Percentiles rank a stretch among this genome's conserved stretches.
phyloP scores from a whole-genome alignment of 257 asterid species.

The Solanum chmielewskii region DNA sequence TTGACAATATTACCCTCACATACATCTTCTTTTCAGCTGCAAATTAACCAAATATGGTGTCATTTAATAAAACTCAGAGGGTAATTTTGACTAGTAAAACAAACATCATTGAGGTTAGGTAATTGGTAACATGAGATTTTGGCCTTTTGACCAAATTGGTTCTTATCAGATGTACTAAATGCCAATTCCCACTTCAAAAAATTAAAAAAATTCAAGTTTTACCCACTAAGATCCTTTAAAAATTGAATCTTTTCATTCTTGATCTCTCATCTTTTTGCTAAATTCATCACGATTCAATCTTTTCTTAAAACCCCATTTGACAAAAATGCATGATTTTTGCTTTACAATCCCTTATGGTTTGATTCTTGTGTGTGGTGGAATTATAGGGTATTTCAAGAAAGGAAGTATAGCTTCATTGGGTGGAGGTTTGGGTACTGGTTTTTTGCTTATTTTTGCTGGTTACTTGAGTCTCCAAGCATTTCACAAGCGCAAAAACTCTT shows the following conservation, averaged over 20 bases:
- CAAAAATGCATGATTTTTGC: slow-evolving; percentile 92
- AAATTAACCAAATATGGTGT: background rate
- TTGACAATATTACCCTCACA: background rate
- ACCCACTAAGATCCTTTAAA: background rate
- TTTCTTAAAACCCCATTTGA: background rate
- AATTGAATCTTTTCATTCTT: background rate
- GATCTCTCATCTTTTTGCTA: background rate
- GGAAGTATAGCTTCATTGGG: slow-evolving; percentile 81
- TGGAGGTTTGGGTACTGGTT: slow-evolving; percentile 84
- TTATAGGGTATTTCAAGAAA: slow-evolving; percentile 58
- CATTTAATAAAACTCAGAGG: background rate
- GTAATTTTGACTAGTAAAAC: background rate
- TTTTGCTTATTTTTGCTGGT: slow-evolving; percentile 72
- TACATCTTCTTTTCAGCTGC: background rate
- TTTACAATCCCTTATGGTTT: slow-evolving; percentile 93
- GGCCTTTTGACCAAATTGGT: background rate
- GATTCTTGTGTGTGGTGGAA: slow-evolving; percentile 66
- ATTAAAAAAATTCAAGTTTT: background rate
- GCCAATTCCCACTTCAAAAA: background rate
- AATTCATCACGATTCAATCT: background rate
- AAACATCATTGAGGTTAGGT: background rate
- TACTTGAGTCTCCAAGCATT: slow-evolving; percentile 85
- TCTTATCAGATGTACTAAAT: background rate
- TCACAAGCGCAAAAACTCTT: slow-evolving; percentile 74
- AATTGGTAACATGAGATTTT: background rate